Base-by-base conservation (phyloP, 345 rosid species). In the Excoecaria agallocha region DNA sequence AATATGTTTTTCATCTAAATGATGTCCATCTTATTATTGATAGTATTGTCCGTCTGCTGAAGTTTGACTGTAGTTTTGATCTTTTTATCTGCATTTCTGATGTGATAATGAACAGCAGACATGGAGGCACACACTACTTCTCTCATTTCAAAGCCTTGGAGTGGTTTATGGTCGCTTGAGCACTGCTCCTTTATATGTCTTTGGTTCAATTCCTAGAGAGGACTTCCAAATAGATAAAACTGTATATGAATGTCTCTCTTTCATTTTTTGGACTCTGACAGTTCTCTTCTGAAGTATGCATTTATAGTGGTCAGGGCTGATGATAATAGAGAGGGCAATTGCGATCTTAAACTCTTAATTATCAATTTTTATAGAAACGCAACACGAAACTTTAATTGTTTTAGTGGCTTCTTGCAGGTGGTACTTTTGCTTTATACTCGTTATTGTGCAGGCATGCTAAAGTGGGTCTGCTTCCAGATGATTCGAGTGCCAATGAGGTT, bases 391-490 rank as follows among this genome's bases (percentile, higher is more conserved):
- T 20, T 51, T 22, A 52, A 58, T 62, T 30, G 54, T 43, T 51
- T 72, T 51, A 49, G 17, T n/a, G 10, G 70, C 58, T 74, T 70
- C 75, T 78, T 68, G 84, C 85, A 87, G 89, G 93, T 59, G 91
- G 93, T 66, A 57, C 88, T 45, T 87, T 89, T 76, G 89, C 89
- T 62, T 66, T 87, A 77, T 87, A 89, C 85, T 87, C 93, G 0
- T 77, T 89, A 51, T 63, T 89, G 70, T 86, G 93, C 55, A 78
- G 89, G 65, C 85, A 85, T 66, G 86, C 86, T 5, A 87, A 85
- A 75, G 86, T 89, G 7, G 87, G 88, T 35, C 76, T 87, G 60
- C 80, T 89, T 35, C 91, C 91, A 46, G 81, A 81, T 51, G 87
- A 85, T 19, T 66, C 52, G 61, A 72, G 68, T 45, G 49, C 71